Percentiles rank a stretch among this genome's conserved stretches.
Conservation (phyloP, 2,329 filamentous ascomycete species). For the Blumeriella jaapii region DNA sequence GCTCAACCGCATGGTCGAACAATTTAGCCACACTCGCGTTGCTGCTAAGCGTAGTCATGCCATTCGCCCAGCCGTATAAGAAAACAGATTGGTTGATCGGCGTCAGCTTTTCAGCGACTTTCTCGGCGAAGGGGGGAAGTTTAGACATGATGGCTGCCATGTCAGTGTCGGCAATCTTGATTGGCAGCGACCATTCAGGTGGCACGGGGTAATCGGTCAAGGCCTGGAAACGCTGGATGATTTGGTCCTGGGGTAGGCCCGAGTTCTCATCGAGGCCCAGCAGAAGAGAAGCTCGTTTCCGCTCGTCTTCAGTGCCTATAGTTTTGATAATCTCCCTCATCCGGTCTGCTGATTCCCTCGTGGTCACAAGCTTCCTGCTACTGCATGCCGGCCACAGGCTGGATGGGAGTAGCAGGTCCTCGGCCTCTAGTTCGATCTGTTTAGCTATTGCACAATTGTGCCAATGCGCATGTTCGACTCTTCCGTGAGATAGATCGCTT, state of each 20-base stretch:
- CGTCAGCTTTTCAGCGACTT: slow-evolving; percentile 38
- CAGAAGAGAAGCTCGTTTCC: slow-evolving; percentile 41
- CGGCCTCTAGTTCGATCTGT: slow-evolving; percentile 52
- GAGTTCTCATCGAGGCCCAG: slow-evolving; percentile 29
- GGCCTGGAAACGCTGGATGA: slow-evolving; percentile 29
- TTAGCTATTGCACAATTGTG: slow-evolving; percentile 23
- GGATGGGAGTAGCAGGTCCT: slow-evolving; percentile 45
- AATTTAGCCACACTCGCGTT: slow-evolving; percentile 53
- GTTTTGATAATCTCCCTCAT: slow-evolving; percentile 53
- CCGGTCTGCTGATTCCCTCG: slow-evolving; percentile 46
- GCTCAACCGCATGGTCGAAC: slow-evolving; percentile 46
- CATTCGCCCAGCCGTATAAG: slow-evolving; percentile 50
- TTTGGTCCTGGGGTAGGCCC: slow-evolving; percentile 17
- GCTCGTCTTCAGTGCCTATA: slow-evolving; percentile 48
- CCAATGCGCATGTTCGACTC: slow-evolving; percentile 24
- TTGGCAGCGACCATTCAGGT: slow-evolving; percentile 43
- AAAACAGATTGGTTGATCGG: slow-evolving; percentile 57
- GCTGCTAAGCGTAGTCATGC: slow-evolving; percentile 51
- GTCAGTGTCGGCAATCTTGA: slow-evolving; percentile 39
- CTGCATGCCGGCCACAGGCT: slow-evolving; percentile 51
- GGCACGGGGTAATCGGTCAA: slow-evolving; percentile 45
- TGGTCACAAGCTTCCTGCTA: slow-evolving; percentile 45
- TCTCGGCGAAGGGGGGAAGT: slow-evolving; percentile 34
- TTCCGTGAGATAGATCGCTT: slow-evolving; percentile 43
- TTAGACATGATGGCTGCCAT: slow-evolving; percentile 27